phyloP scores from a whole-genome alignment of 2,329 filamentous ascomycete genomes.

The Epichloe gansuensis region DNA sequence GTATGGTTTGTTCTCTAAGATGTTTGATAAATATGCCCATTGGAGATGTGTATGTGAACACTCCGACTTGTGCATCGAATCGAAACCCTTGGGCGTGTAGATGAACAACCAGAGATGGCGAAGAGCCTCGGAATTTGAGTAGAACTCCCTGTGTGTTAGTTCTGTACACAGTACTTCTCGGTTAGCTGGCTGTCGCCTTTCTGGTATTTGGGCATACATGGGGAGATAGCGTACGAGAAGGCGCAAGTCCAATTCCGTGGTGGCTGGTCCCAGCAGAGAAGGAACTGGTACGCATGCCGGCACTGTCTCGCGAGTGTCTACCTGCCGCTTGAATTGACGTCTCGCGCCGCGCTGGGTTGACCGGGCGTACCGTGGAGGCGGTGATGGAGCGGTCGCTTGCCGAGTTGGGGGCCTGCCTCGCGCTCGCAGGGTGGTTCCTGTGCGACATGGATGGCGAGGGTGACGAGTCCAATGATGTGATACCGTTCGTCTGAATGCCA shows the following conservation, averaged over 20 bases:
- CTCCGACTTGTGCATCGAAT: constrained; percentile 89
- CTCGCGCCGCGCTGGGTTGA: constrained; percentile 50
- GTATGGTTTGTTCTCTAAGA: constrained; percentile 62
- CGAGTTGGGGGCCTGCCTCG: constrained; percentile 26
- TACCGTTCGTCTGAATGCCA: constrained; percentile 54
- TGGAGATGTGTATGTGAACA: constrained; percentile 82
- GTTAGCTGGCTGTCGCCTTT: constrained; percentile 1
- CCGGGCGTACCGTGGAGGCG: constrained; percentile 33
- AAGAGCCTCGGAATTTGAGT: constrained; percentile 61
- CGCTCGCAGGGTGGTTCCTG: constrained; percentile 38
- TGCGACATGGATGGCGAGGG: constrained; percentile 45
- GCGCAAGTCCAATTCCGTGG: constrained; percentile 32
- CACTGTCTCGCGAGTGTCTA: constrained; percentile 38
- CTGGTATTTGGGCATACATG: not conserved
- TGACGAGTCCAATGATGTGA: constrained; percentile 44
- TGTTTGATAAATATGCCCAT: constrained; percentile 77
- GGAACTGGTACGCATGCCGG: constrained; percentile 36
- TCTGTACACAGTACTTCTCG: constrained; percentile 33
- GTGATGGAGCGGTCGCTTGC: constrained; percentile 25
- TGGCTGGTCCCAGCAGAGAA: constrained; percentile 30
- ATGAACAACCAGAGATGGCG: constrained; percentile 78
- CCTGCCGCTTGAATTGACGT: constrained; percentile 30
- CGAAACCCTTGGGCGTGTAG: constrained; percentile 77
- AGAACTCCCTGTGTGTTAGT: constrained; percentile 63
- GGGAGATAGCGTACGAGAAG: constrained; percentile 32